A percentile compares a stretch with the other conserved stretches of the same genome.
These are phyloP conservation scores for Moniliella sp. DNA, from an alignment of 1,284 basidiomycete species.

Conservation along the genomic window DNA sequence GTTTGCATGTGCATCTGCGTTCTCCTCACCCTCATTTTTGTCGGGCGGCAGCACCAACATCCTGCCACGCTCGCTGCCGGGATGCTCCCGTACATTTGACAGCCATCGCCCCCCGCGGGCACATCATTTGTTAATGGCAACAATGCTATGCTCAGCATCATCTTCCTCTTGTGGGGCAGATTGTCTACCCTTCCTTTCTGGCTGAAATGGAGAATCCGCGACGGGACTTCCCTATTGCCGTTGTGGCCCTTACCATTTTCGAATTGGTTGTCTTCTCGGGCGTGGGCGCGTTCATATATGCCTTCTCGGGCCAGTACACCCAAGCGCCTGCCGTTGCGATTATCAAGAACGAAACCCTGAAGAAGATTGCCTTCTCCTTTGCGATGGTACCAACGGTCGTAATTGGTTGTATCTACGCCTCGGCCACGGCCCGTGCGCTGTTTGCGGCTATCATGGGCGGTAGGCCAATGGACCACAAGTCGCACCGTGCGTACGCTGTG, in stretches of 20 bases:
- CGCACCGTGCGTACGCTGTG: too few species aligned
- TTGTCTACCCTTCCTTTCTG: slow-evolving; percentile 39
- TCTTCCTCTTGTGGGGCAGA: slow-evolving; percentile 47
- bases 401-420: slow-evolving; percentile 31
- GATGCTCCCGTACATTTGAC: too few species aligned
- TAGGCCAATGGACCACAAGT: too few species aligned
- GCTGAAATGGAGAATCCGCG: slow-evolving; percentile 44
- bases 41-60: too few species aligned
- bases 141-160: slow-evolving; percentile 36
- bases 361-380: slow-evolving; percentile 28
- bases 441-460: too few species aligned
- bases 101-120: slow-evolving; percentile 30
- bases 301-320: slow-evolving; percentile 36
- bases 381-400: slow-evolving; percentile 31
- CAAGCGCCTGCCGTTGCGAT: slow-evolving; percentile 19
- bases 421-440: too few species aligned
- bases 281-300: slow-evolving; percentile 46
- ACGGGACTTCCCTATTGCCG: slow-evolving; percentile 46
- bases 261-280: slow-evolving; percentile 46
- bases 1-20: too few species aligned
- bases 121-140: slow-evolving; percentile 44
- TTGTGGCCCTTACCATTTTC: slow-evolving; percentile 37
- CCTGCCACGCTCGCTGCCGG: too few species aligned
- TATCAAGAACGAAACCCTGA: slow-evolving; percentile 8
- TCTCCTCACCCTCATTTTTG: too few species aligned